Conservation (phyloP, 257 asterid species). For the Lavandula angustifolia region DNA sequence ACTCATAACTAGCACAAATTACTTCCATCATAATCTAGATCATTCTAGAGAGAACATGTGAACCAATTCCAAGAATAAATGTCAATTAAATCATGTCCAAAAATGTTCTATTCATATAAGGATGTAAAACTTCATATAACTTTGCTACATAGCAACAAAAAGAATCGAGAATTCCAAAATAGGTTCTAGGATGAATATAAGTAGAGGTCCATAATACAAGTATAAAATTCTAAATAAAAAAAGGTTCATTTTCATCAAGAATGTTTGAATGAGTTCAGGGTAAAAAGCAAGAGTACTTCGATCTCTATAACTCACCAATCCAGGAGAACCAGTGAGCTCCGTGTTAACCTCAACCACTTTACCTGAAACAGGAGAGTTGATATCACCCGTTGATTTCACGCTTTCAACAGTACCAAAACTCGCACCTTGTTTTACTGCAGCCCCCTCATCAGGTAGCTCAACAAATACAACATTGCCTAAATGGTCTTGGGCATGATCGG, state of each 20-base stretch:
- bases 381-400: slow-evolving; percentile 86
- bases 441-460: slow-evolving; percentile 76
- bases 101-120: too few relatives aligned
- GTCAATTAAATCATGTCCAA: too few relatives aligned
- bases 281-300: not conserved
- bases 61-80: too few relatives aligned
- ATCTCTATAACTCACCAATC: slow-evolving; percentile 57
- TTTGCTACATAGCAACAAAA: too few relatives aligned
- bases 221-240: not conserved
- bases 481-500: slow-evolving; percentile 90
- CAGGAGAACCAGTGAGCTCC: slow-evolving; percentile 74
- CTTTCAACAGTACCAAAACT: slow-evolving; percentile 92
- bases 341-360: slow-evolving; percentile 76
- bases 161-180: too few relatives aligned
- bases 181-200: too few relatives aligned
- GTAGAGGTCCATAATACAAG: not conserved
- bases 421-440: slow-evolving; percentile 59
- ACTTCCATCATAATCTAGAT: too few relatives aligned
- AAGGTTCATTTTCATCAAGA: not conserved
- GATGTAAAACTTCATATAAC: too few relatives aligned
- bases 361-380: slow-evolving; percentile 92
- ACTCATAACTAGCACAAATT: too few relatives aligned
- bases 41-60: too few relatives aligned
- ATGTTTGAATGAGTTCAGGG: slow-evolving; percentile 14
- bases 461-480: slow-evolving; percentile 89